Conservation (phyloP, 192 early-diverging fungal genomes). For the Coemansia sp. region DNA sequence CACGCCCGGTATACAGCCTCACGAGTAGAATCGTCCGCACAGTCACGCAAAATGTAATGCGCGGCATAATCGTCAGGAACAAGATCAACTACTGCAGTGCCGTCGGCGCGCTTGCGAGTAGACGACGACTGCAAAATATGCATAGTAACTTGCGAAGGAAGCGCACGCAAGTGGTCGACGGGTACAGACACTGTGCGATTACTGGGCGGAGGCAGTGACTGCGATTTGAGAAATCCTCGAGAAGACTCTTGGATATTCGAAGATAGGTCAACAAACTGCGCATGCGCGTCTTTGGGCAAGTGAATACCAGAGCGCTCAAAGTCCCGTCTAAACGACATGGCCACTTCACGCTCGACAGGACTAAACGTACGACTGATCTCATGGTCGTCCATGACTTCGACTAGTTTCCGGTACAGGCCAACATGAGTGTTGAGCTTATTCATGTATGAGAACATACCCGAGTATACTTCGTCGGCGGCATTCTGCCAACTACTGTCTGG, state of each 20-base stretch:
- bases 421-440: conserved; percentile 94
- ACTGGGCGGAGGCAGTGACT: conserved; percentile 21
- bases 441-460: conserved; percentile 80
- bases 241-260: conserved; percentile 80
- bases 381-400: conserved; percentile 65
- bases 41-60: conserved; percentile 56
- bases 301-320: conserved; percentile 97
- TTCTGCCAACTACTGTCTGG: conserved; percentile 71
- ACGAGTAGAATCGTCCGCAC: conserved; percentile 68
- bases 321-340: conserved; percentile 81
- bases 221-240: conserved; percentile 69
- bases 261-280: conserved; percentile 80
- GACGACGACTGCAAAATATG: conserved; percentile 42
- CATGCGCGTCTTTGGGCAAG: conserved; percentile 67
- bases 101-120: conserved; percentile 35
- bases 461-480: conserved; percentile 80
- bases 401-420: conserved; percentile 79
- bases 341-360: conserved; percentile 75
- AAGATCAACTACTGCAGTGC: conserved; percentile 32
- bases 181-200: conserved; percentile 19
- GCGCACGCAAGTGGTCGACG: conserved; percentile 63
- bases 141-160: conserved; percentile 63
- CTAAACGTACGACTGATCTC: conserved; percentile 62
- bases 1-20: conserved; percentile 74
- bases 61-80: conserved; percentile 38